Evolutionary conservation across 2,329 filamentous ascomycete species (phyloP), one percentile per base, ranked within the genome.

Genomic region (Phaeosphaeriaceae sp.): DNA sequence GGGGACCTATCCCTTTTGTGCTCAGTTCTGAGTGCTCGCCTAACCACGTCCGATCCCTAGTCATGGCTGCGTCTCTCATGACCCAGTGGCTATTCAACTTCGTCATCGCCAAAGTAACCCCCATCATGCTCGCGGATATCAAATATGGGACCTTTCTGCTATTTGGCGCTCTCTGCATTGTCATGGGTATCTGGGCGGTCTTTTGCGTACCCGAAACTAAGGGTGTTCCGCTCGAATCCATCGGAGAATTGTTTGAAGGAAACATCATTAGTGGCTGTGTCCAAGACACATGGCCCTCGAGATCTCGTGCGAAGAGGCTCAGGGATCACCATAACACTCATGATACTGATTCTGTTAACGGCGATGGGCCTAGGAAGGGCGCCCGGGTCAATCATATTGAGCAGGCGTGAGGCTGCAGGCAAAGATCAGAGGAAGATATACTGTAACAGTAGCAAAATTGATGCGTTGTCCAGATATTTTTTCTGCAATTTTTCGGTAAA

Each of bases 1-100:
- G 76, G 76, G 76, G 76, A 4, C 76, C 76, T 1, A 75, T 75
- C 6, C 75, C 76, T 1, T 79, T 76, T 49, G 71, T 79, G 15
- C 64, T 78, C n/a, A 67, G 66, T 8, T 73, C 71, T 5, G 76
- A 79, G 50, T 74, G 70, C 60, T 65, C 63, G 23, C 72, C 72
- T 13, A 75, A 74, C 56, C 68, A 72, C 50, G 72, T 76, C 1
- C 71, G 75, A 0, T 73, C 71, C 7, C 64, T 77, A 13, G 63
- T 75, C 56, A 77, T 77, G 75, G 74, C 75, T 3, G 70, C 67
- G 5, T 72, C 74, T 17, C 58, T 77, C n/a, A 76, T 77, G 73
- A 77, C 74, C 9, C 76, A 79, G 38, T 79, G 76, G 76, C 64
- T 77, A 2, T 63, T 64, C 34, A 66, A 66, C 47, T 66, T 64